phyloP scores from a whole-genome alignment of 1,284 basidiomycete species.

The Ustilago bromivora region DNA sequence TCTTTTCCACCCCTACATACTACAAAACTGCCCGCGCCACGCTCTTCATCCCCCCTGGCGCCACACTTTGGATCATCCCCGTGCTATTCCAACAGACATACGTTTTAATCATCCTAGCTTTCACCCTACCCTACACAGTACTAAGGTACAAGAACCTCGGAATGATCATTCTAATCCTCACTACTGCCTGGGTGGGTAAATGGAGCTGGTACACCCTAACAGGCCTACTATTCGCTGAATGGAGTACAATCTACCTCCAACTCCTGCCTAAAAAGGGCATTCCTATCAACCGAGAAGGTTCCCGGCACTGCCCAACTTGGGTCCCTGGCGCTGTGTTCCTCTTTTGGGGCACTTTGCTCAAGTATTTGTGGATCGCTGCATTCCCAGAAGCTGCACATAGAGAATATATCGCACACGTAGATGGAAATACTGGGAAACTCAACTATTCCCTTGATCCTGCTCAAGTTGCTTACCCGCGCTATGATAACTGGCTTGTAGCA shows the following conservation, averaged over 20 bases:
- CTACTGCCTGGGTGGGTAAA: slow-evolving; percentile 57
- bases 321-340: slow-evolving; percentile 33
- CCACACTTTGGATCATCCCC: slow-evolving; percentile 55
- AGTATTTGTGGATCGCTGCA: slow-evolving; percentile 56
- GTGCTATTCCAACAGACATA: slow-evolving; percentile 60
- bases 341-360: slow-evolving; percentile 42
- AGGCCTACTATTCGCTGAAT: slow-evolving; percentile 55
- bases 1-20: slow-evolving; percentile 45
- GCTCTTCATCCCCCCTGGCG: slow-evolving; percentile 41
- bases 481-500: slow-evolving; percentile 59
- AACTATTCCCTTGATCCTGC: slow-evolving; percentile 32
- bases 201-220: slow-evolving; percentile 62
- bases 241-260: slow-evolving; percentile 46
- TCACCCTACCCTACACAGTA: slow-evolving; percentile 48
- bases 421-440: slow-evolving; percentile 49
- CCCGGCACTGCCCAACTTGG: slow-evolving; percentile 15
- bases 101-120: slow-evolving; percentile 53
- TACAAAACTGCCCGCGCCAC: slow-evolving; percentile 40
- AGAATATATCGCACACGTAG: slow-evolving; percentile 49
- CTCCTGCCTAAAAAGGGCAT: slow-evolving; percentile 24
- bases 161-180: slow-evolving; percentile 42
- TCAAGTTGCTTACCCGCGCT: slow-evolving; percentile 42
- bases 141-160: slow-evolving; percentile 54
- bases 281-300: slow-evolving; percentile 24
- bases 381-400: slow-evolving; percentile 27